Evolutionary conservation across 768 basidiomycete species (phyloP), one percentile per base, ranked within the genome.

Genomic region (Neoboletus magnificus): DNA sequence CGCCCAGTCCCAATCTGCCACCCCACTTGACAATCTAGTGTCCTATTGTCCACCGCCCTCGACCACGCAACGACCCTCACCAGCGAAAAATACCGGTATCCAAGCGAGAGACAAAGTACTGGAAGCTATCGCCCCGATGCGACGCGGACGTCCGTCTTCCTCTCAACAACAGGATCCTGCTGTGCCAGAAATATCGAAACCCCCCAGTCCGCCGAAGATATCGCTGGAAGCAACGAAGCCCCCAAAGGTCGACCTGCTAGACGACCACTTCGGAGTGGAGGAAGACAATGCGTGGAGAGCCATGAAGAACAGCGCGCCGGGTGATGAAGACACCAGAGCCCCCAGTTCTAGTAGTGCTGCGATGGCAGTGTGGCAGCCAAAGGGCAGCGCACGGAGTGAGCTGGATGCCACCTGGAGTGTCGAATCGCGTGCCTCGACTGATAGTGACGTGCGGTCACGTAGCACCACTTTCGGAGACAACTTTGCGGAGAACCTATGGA

Each of bases 61-160:
- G 8, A 37, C 56, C 30, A 27, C 47, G 7, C 71, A 66, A 42
- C 61, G 64, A 48, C 42, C 58, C 25, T 43, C 55, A 27, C 52
- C 54, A 20, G 54, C 63, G n/a, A 72, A 66, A 49, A 59, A 79
- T 58, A 77, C 82, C 29, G 87, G 84, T 27, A 66, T 85, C 30
- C 85, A 88, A 62, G 86, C 86, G 10, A 82, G 87, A 39, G 88
- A 91, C 54, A 87, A 84, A 63, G 87, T 89, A 5, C 75, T 90
- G 20, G 89, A 90, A 61, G 88, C 88, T 13, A 87, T 91, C 53
- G 85, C 85, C 32, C 88, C 90, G 0, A 85, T 89, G 84, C 82
- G 88, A 37, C 76, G 87, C 33, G 89, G 88, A 18, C 78, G 88
- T 23, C 87, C 87, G 3, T 67, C 71, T 60, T 57, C 58, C 47